phyloP scores from a whole-genome alignment of 495 filamentous ascomycete genomes.

The Talaromyces proteolyticus region DNA sequence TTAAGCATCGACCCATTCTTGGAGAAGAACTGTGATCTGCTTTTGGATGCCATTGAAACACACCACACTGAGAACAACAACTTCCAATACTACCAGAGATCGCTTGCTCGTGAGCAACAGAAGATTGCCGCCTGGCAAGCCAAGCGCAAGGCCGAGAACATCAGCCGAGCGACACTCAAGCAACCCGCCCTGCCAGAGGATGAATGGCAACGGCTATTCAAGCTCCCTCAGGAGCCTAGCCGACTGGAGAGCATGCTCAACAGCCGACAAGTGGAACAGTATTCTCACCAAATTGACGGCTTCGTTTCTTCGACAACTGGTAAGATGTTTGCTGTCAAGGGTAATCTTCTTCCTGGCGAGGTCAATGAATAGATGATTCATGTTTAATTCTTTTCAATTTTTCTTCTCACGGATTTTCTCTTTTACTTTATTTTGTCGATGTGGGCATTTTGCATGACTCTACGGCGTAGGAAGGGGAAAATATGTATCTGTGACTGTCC shows the following conservation, averaged over 20 bases:
- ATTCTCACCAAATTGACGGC: slow-evolving; percentile 94
- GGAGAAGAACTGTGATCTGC: slow-evolving; percentile 95
- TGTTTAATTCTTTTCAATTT: neutral
- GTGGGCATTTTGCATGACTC: slow-evolving; percentile 37
- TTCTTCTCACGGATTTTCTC: neutral
- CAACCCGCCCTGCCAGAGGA: slow-evolving; percentile 87
- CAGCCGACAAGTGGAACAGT: slow-evolving; percentile 94
- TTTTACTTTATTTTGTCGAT: slow-evolving; percentile 5
- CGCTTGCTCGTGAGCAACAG: slow-evolving; percentile 88
- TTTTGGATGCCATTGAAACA: slow-evolving; percentile 92
- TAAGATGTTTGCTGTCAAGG: slow-evolving; percentile 98
- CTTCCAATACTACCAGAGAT: slow-evolving; percentile 95
- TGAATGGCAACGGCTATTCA: slow-evolving; percentile 97
- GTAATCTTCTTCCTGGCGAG: slow-evolving; percentile 50
- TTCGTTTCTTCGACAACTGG: slow-evolving; percentile 84
- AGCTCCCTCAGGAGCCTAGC: slow-evolving; percentile 90
- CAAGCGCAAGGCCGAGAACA: slow-evolving; percentile 95
- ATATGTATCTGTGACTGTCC: slow-evolving; percentile 39
- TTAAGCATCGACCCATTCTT: slow-evolving; percentile 95
- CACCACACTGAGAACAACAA: slow-evolving; percentile 99
- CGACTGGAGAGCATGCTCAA: slow-evolving; percentile 89
- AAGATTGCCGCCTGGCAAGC: slow-evolving; percentile 95
- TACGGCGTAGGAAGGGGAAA: slow-evolving; percentile 47
- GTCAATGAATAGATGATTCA: slow-evolving; percentile 27
- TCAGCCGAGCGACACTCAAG: slow-evolving; percentile 75